Evolutionary conservation across 2,329 filamentous ascomycete genomes (phyloP), one percentile per base, ranked within the genome.

Genomic region (Xylaria polymorpha): DNA sequence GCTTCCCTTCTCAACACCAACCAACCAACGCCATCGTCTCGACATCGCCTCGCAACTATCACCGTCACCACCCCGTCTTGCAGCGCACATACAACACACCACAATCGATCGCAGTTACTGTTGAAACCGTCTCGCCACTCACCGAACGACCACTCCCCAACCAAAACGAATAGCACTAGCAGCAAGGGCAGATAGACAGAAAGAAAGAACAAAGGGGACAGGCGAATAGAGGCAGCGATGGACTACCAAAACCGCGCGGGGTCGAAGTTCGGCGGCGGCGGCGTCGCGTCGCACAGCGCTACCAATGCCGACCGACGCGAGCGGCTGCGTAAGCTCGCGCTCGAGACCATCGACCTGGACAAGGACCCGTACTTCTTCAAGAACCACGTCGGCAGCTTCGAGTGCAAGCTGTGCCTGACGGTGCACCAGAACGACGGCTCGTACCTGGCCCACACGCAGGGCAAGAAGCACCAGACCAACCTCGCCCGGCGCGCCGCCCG

Each of bases 291-390:
- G 6, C 90, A 94, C 78, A 94, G 92, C 77, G 93, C 94, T 68
- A 97, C 94, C 71, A 98, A 98, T 82, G 95, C 96, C 73, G 96
- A 98, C 87, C 94, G 96, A 68, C 93, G 96, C 80, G 96, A 99
- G 82, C 94, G 96, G 72, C 91, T 99, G 46, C 94, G 95, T 81
- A 98, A 98, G 85, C 94, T 99, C 79, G 96, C 96, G 67, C 93
- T 99, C 78, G 96, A 99, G 84, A 97, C 94, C 65, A 99, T 99
- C 86, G 95, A 98, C 85, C 92, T 98, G 72, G 96, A 98, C 84
- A 98, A 98, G 84, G 96, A 99, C 84, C 96, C 96, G 0, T 99
- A 98, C 88, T 98, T 98, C 86, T 99, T 99, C 91, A 97, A 97
- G 82, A 99, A 99, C 86, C 95, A 99, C 82, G 93, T 98, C 77